Base-by-base conservation (phyloP, 2,329 filamentous ascomycete species). In the Botryotinia calthae region DNA sequence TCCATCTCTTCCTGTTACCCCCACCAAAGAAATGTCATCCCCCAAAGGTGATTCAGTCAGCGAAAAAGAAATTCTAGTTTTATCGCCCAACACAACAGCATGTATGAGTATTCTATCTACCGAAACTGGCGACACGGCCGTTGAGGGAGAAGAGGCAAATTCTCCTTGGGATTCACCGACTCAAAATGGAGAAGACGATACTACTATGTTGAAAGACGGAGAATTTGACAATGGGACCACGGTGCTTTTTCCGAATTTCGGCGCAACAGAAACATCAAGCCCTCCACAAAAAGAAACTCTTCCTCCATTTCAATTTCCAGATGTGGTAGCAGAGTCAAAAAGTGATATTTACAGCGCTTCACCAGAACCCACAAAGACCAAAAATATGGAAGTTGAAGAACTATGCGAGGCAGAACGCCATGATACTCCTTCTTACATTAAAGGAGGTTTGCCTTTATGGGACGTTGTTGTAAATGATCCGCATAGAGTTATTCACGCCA, bases 371-470 rank as follows among this genome's bases (percentile, higher is more conserved):
- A 28, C n/a, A 0, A 25, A 42, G 4, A 20, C 5, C 22, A 44
- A 56, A 8, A 31, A 25, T 25, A 25, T 44, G 10, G 65, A 68
- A 4, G 18, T 68, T 42, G 48, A 56, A 44, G 48, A 68, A 68
- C 48, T 68, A 44, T 68, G 31, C 37, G 62, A 67, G 37, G 62
- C 51, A 59, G 63, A 72, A 28, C 62, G 54, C 5, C 70, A 72
- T 46, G 62, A 72, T 31, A 72, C 70, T 22, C 70, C 70, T 18
- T 72, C 70, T 67, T 72, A 67, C 37, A 56, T 72, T 18, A 46
- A n/a, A 67, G 70, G 70, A 51, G 62, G 37, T 7, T 34, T 72
- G 8, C 37, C 48, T n/a, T 51, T 72, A 22, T 14, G n/a, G 4
- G 34, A 72, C 28, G 48, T 72, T 18, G 54, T 67, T 4, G 48